Percentiles rank a stretch among this genome's conserved stretches.
These are phyloP conservation scores for Centaurea solstitialis DNA, from an alignment of 129 eudicot species.

Conservation along the genomic window DNA sequence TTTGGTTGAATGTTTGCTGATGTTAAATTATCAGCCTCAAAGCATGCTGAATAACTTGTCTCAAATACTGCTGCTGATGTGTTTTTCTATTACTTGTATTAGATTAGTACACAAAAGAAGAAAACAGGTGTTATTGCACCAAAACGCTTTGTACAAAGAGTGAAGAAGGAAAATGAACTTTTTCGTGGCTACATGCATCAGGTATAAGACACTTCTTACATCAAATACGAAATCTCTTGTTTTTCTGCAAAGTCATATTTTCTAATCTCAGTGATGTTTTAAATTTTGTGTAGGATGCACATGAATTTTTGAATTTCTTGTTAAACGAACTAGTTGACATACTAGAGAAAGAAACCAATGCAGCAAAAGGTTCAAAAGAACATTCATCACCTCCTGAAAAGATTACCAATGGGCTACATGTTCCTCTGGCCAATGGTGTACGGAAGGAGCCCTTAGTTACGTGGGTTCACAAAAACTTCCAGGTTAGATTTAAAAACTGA, in stretches of 20 bases:
- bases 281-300: slow-evolving; percentile 66
- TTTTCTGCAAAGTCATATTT: not conserved
- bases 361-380: slow-evolving; percentile 48
- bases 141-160: slow-evolving; percentile 86
- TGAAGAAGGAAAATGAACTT: slow-evolving; percentile 85
- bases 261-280: not conserved
- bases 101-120: slow-evolving; percentile 93
- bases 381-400: slow-evolving; percentile 51
- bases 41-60: not conserved
- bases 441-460: slow-evolving; percentile 75
- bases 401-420: slow-evolving; percentile 64
- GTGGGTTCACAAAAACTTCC: slow-evolving; percentile 92
- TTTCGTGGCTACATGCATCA: slow-evolving; percentile 94
- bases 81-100: slow-evolving; percentile 19
- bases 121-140: slow-evolving; percentile 94
- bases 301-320: slow-evolving; percentile 81
- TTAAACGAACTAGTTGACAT: slow-evolving; percentile 87
- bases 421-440: slow-evolving; percentile 44
- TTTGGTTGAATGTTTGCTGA: not conserved
- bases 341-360: slow-evolving; percentile 68
- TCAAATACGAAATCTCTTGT: not conserved
- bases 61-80: slow-evolving; percentile 6
- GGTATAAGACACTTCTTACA: slow-evolving; percentile 38
- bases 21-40: not conserved
- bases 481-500: slow-evolving; percentile 41